Base-by-base conservation (phyloP, 169 alveolate species). In the Eimeria acervulina region DNA sequence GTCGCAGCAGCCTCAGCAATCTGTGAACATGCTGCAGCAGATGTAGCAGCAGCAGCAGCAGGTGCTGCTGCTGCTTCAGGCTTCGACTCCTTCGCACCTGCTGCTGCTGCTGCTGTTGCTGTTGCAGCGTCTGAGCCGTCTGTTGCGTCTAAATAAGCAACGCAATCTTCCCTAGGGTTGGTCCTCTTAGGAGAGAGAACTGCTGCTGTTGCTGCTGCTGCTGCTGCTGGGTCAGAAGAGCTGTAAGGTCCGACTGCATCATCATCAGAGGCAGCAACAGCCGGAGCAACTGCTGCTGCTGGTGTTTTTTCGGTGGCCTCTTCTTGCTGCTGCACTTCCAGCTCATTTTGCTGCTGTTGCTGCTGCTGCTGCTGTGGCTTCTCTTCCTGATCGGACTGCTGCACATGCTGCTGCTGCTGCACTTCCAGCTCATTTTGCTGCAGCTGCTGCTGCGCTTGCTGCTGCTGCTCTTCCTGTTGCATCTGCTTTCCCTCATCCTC, bases 181-280 rank as follows among this genome's bases (percentile, higher is more conserved):
- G 21, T 17, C 59, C 59, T 10, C 59, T 51, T 51, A 17, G 59
- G 7, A 51, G 59, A 10, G 59, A 51, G 59, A 51, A 12, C 59
- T 51, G 59, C 76, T 28, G 76, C 31, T 23, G 76, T 17, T 66
- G 76, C 36, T 6, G 76, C 76, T 66, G 76, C 76, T 66, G 59
- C 59, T 51, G 59, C 59, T 51, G 59, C 59, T 51, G 59, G 59
- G 0, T 51, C 59, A 17, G 15, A 51, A 51, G 59, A 51, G 76
- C 76, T 66, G 40, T 28, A 66, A 66, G 76, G 36, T 28, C 76
- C 76, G 1, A 66, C 76, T 66, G 28, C 76, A 66, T 66, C 76
- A 10, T 66, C 76, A 23, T 66, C 76, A 66, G 76, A 23, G 28
- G 28, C 76, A 28, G 36, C 17, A 28, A 8, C 17, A 33, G 51